Conservation (phyloP, 2,329 filamentous ascomycete species). For the Chaetomium olivaceum region DNA sequence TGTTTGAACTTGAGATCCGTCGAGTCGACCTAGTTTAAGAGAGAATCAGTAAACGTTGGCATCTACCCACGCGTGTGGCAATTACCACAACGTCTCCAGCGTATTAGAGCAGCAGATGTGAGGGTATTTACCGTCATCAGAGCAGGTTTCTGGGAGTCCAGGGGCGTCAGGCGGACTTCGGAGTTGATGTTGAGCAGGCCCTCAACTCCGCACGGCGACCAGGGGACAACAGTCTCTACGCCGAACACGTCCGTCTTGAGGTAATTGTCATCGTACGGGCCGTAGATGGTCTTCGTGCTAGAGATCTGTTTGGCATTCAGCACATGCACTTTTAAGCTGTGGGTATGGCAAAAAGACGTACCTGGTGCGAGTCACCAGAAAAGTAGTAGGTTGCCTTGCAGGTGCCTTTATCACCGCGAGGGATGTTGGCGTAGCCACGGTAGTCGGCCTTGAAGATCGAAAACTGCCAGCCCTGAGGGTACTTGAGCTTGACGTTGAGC, state of each 20-base stretch:
- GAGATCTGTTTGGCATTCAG: not conserved
- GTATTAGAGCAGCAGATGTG: no score
- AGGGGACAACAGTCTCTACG: constrained; percentile 46
- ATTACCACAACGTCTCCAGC: no score
- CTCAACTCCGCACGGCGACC: constrained; percentile 53
- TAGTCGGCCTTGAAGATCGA: constrained; percentile 53
- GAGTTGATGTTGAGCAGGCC: constrained; percentile 57
- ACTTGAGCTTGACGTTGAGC: constrained; percentile 52
- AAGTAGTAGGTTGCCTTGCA: constrained; percentile 58
- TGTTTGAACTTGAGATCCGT: constrained; percentile 37
- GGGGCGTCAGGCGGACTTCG: constrained; percentile 42
- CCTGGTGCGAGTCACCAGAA: constrained; percentile 47
- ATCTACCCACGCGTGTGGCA: not conserved
- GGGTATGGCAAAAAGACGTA: constrained; percentile 26
- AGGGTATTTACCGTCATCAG: no score
- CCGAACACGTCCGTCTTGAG: constrained; percentile 47
- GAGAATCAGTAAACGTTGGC: no score
- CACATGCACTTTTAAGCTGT: no score
- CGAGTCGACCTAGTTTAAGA: constrained; percentile 27
- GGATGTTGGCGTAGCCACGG: constrained; percentile 51
- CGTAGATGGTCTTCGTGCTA: constrained; percentile 43
- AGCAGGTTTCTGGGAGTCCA: constrained; percentile 24
- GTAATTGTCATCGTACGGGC: constrained; percentile 47
- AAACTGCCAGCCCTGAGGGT: constrained; percentile 55
- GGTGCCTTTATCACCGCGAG: constrained; percentile 47